Base-by-base conservation (phyloP, 2,329 filamentous ascomycete species). In the Tolypocladium paradoxum region DNA sequence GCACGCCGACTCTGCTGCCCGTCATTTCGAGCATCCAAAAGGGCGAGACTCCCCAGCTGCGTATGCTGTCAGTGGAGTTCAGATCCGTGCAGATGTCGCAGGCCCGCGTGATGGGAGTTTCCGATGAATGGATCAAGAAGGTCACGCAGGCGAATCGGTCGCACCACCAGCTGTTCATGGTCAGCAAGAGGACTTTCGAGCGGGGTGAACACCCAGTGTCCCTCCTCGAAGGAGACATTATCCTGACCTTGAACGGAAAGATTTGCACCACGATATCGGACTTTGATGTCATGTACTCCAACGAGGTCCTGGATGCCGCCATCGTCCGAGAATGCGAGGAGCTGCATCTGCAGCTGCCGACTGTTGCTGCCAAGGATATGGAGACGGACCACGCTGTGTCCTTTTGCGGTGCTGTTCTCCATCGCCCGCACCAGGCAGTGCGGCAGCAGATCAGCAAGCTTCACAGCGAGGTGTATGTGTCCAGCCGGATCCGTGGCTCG, bases 141-240 rank as follows among this genome's bases (percentile, higher is more conserved):
- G 92, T 96, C 2, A 85, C 93, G 51, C 77, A 84, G 59, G 89
- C 90, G 57, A 96, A 99, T 68, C 87, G 89, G 38, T 85, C 93
- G 50, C 88, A 90, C 54, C 93, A 99, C 66, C 93, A 99, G 71
- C 81, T 99, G 37, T 99, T 99, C 75, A 96, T 99, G 88, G 90
- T 99, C 33, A 87, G 90, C 62, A 99, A 99, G 73, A 85, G 95
- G 48, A 83, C 81, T 0, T 85, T 85, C 61, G 82, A 84, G 68
- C 76, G 80, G 16, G 71, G 68, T 27, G 67, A 72, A 49, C 70
- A 69, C 45, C 68, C 73, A 2, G 70, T 72, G 1, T 81, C 84
- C 18, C 78, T 99, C 18, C 77, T 88, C 33, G 95, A 99, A 72
- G 90, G 91, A 50, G 93, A 99, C 65, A 86, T 99, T 51, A 84